Evolutionary conservation across 352 stramenopile species (phyloP).

Genomic region (Pythium oligandrum): DNA sequence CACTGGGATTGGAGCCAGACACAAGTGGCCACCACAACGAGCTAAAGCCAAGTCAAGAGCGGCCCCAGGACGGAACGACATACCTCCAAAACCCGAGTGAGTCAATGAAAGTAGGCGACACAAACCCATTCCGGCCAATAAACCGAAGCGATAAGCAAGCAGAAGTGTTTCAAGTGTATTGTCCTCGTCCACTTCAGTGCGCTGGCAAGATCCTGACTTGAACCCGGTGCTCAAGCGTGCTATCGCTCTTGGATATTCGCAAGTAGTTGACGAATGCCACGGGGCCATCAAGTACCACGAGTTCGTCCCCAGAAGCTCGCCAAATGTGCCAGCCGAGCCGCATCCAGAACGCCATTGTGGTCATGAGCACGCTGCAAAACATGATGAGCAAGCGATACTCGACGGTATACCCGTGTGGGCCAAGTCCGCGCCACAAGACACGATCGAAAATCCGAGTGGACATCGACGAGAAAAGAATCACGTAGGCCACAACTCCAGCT

Average conservation of each 20-base stretch:
- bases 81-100: no score
- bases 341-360: constrained; percentile 6
- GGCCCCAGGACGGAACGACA: no score
- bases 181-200: no score
- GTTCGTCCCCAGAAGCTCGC: neutral
- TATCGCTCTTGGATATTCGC: neutral
- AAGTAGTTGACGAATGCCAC: constrained; percentile 19
- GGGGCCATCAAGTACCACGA: constrained; percentile 14
- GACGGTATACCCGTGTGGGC: constrained; percentile 1
- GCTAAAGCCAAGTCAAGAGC: no score
- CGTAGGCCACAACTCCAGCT: constrained; percentile 10
- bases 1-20: no score
- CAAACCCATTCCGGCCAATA: no score
- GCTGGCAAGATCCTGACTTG: no score
- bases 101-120: no score
- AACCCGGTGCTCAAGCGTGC: no score
- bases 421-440: constrained; percentile 8
- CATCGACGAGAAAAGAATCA: constrained; percentile 11
- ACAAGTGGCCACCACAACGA: no score
- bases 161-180: no score
- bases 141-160: no score
- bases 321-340: constrained; percentile 9
- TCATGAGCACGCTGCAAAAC: constrained; percentile 16
- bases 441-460: constrained; percentile 8
- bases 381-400: constrained; percentile 12